These are phyloP conservation scores for Corniculantispora saksenae DNA, from an alignment of 2,329 filamentous ascomycete genomes.

Conservation along the genomic window DNA sequence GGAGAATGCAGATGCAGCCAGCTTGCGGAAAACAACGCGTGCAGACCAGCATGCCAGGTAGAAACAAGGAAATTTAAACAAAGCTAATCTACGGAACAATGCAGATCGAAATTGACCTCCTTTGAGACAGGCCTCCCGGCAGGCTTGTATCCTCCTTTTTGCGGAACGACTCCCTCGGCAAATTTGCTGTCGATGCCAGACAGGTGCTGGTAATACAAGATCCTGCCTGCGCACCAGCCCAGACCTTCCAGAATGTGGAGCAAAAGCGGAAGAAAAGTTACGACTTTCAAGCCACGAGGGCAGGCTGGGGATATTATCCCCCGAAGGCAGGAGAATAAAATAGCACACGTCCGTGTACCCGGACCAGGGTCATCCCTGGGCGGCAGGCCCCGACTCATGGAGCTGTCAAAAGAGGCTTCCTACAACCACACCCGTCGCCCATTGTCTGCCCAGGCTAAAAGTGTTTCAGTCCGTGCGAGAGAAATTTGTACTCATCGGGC, in stretches of 20 bases:
- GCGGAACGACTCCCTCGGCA: no score
- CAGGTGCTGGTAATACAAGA: no score
- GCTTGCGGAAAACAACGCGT: not conserved
- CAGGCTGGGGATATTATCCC: not conserved
- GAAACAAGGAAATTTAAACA: not conserved
- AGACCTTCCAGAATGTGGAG: no score
- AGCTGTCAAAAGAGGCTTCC: not conserved
- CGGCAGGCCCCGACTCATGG: not conserved
- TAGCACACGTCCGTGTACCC: not conserved
- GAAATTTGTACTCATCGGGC: not conserved
- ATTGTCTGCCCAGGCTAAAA: not conserved
- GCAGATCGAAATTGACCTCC: not conserved
- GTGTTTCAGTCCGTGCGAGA: constrained; percentile 7
- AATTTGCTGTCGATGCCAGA: no score
- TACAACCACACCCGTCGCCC: not conserved
- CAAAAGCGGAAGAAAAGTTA: no score
- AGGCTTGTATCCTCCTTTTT: not conserved
- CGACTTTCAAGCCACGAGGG: not conserved
- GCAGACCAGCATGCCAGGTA: no score
- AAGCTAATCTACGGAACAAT: not conserved
- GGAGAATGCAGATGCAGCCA: not conserved
- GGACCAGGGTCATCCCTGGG: not conserved
- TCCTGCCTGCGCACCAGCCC: no score
- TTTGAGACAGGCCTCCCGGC: not conserved
- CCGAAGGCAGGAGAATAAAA: not conserved